These are phyloP conservation scores for Hypoxylon sp. DNA, from an alignment of 2,329 filamentous ascomycete species.

Conservation along the genomic window DNA sequence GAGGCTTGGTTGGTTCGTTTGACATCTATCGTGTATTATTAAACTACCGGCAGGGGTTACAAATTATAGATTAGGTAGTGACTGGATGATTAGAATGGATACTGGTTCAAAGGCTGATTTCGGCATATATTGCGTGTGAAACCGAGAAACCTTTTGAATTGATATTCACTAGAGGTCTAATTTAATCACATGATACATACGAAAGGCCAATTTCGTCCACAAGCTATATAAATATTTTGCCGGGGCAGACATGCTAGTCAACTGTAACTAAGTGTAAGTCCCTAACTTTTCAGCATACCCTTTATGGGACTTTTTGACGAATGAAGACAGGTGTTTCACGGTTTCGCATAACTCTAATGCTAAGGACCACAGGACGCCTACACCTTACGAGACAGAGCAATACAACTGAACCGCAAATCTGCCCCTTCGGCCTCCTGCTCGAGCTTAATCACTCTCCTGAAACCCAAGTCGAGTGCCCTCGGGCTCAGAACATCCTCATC, in stretches of 20 bases:
- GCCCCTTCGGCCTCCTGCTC: constrained; percentile 48
- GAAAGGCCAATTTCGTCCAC: not conserved
- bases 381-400: constrained; percentile 51
- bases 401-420: constrained; percentile 55
- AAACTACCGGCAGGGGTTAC: not conserved
- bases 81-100: too few species aligned
- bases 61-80: too few species aligned
- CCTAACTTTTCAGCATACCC: too few species aligned
- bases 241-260: not conserved
- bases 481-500: constrained; percentile 74
- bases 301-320: too few species aligned
- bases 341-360: not conserved
- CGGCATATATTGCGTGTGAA: too few species aligned
- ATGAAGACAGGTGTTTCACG: too few species aligned
- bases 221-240: not conserved
- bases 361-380: too few species aligned
- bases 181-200: too few species aligned
- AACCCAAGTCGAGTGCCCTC: constrained; percentile 72
- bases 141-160: too few species aligned
- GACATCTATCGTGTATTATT: not conserved
- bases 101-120: too few species aligned
- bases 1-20: too few species aligned
- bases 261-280: not conserved
- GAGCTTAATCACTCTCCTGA: constrained; percentile 59
- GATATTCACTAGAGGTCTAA: not conserved